Evolutionary conservation across 2,329 filamentous ascomycete genomes (phyloP), one percentile per base, ranked within the genome.

Genomic region (Calonectria hongkongensis): DNA sequence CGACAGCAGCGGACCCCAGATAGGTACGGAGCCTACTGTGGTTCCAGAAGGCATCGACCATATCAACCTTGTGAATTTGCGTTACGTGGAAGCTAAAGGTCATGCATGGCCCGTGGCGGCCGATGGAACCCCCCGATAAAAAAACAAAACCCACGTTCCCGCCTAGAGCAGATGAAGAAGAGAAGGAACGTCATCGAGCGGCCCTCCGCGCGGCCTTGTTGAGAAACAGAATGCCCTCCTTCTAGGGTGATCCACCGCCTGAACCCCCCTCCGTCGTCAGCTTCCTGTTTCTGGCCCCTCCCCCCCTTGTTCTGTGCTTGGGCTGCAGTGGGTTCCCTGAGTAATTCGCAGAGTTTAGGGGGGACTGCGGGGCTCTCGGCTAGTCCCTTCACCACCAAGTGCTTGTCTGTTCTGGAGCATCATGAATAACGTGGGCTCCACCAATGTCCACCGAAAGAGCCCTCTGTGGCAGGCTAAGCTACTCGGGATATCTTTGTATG

Each of bases 261-360:
- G 21, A 60, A 36, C 54, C 54, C 54, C 50, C 54, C 54, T 36
- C 51, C 33, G 33, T 41, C 33, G 33, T 58, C 54, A 41, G 33
- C 54, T 39, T 41, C 25, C 30, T 25, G 33, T 41, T 58, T 58
- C 54, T 58, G 54, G 21, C 10, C 13, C 54, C 30, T n/a, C 36
- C 54, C 30, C 54, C 36, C 51, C 51, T 13, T 13, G 33, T 41
- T 25, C 39, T 60, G 21, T 27, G 54, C 21, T 58, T 41, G 54
- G 54, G 21, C 45, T 25, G 45, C 9, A 39, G 54, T 7, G 54
- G 21, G 21, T 21, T 41, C 16, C 54, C 39, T 27, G 54, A 60
- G 54, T 60, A 60, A 60, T 41, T 60, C 54, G 27, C 33, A 41
- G 21, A 60, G 54, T 60, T 60, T 60, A 60, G 54, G 54, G 54